phyloP scores from a whole-genome alignment of 192 early-diverging fungal genomes.

The Rhizoclosmatium sp. region DNA sequence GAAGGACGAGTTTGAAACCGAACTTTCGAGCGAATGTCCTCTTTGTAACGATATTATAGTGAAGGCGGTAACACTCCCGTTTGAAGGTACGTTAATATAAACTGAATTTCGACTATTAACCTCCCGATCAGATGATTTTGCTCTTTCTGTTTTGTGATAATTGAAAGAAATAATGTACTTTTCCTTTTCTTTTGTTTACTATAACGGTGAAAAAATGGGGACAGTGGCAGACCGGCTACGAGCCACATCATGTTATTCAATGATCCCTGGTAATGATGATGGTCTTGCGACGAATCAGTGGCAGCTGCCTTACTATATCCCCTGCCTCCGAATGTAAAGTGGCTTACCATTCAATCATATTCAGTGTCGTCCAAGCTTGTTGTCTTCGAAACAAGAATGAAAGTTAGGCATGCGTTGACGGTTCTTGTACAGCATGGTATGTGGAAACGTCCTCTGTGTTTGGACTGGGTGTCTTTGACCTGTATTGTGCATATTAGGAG shows the following conservation, averaged over 20 bases:
- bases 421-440: constrained; percentile 94
- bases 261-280: constrained; percentile 22
- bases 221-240: constrained; percentile 32
- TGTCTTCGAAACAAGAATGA: constrained; percentile 88
- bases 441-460: constrained; percentile 32
- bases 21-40: constrained; percentile 87
- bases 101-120: constrained; percentile 33
- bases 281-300: too few relatives aligned
- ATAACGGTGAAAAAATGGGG: too few relatives aligned
- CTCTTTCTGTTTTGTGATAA: neutral
- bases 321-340: neutral
- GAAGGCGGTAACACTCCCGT: constrained; percentile 82
- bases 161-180: too few relatives aligned
- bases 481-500: constrained; percentile 58
- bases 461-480: constrained; percentile 26
- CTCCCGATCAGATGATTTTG: neutral
- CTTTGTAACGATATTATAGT: constrained; percentile 98
- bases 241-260: constrained; percentile 24
- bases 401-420: constrained; percentile 91
- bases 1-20: constrained; percentile 76
- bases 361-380: constrained; percentile 85
- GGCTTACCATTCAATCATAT: neutral
- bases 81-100: constrained; percentile 54
- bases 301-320: neutral
- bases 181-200: too few relatives aligned